Base-by-base conservation (phyloP, 2,329 filamentous ascomycete genomes). In the Ceratocystis harringtonii region DNA sequence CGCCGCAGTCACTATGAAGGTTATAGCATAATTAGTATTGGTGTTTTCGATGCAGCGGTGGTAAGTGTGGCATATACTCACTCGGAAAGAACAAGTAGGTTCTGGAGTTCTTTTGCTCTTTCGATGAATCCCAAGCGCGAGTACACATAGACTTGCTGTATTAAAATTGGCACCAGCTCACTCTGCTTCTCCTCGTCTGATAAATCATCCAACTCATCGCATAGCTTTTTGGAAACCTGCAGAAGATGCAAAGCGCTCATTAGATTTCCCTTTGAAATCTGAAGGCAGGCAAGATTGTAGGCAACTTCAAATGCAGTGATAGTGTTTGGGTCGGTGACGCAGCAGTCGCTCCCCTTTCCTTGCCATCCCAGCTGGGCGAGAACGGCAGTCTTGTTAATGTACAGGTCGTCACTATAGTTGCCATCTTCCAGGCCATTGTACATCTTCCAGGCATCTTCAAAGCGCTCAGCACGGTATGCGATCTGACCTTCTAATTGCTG, bases 211-310 rank as follows among this genome's bases (percentile, higher is more conserved):
- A 87, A 81, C 3, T 82, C 82, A 72, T 88, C 84, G 72, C 89
- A 94, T 22, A 92, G 77, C 69, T 85, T 82, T 70, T 81, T 81
- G 1, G 90, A 85, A 64, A 86, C 80, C 74, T 86, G 87, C 67
- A 94, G 76, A 66, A 92, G 78, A 28, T 86, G 77, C 25, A 84
- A 80, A 1, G 84, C 89, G 69, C 84, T 81, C 3, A 76, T 79
- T 45, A 89, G 77, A 70, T 89, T 85, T 6, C 84, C 86, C 60
- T 83, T 79, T 15, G 87, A 87, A 70, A 94, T 85, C 72, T 83
- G 84, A 22, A 80, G 80, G 73, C 89, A 92, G 7, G 88, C 89
- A 28, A 84, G 81, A 73, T 95, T 95, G 76, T 89, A 95, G 10
- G 88, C 86, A 30, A 87, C 86, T 76, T 94, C 90, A 70, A 94